These are phyloP conservation scores for Phaseolus coccineus DNA, from an alignment of 331 rosid species.

Conservation along the genomic window DNA sequence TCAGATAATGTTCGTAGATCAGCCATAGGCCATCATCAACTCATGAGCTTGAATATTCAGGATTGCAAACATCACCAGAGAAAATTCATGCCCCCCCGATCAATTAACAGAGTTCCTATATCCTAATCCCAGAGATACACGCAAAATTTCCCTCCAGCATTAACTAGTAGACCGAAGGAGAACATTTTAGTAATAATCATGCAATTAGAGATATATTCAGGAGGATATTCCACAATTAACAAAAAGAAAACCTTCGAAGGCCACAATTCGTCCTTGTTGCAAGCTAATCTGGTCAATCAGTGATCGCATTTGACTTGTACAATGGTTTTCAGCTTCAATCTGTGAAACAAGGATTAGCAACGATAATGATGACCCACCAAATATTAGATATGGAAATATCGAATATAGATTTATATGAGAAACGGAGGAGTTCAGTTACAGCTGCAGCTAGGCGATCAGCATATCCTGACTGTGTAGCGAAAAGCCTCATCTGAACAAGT, in stretches of 20 bases:
- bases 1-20: not conserved
- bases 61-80: not conserved
- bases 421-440: constrained; percentile 61
- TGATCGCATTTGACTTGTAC: constrained; percentile 76
- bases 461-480: constrained; percentile 80
- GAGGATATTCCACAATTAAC: constrained; percentile 4
- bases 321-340: constrained; percentile 83
- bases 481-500: constrained; percentile 73
- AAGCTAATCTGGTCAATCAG: constrained; percentile 86
- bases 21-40: not conserved
- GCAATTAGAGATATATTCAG: constrained; percentile 8
- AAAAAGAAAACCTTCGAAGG: constrained; percentile 68
- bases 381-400: not conserved
- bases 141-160: not conserved
- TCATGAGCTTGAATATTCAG: not conserved
- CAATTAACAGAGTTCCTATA: not conserved
- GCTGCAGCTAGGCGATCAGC: constrained; percentile 93
- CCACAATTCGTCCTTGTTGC: constrained; percentile 83
- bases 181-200: not conserved
- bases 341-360: constrained; percentile 45
- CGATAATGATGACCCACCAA: constrained; percentile 6
- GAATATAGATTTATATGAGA: not conserved
- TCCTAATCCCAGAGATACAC: not conserved
- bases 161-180: not conserved
- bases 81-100: not conserved